Conservation (phyloP, 345 rosid genomes). For the Cardamine chenopodiifolia region DNA sequence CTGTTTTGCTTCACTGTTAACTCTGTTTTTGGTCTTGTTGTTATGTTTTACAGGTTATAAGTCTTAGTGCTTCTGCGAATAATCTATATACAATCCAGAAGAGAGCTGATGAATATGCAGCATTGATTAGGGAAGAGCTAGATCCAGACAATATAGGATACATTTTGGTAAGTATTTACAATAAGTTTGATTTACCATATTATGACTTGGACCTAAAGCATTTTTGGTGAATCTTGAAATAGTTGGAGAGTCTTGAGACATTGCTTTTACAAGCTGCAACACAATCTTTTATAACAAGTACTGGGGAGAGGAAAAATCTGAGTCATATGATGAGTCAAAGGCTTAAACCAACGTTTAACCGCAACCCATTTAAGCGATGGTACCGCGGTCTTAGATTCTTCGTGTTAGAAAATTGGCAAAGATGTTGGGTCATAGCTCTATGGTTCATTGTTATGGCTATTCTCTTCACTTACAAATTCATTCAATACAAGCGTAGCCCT, state of each 20-base stretch:
- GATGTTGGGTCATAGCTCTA: constrained; percentile 68
- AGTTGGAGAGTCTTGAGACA: constrained; percentile 69
- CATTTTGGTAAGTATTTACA: constrained; percentile 58
- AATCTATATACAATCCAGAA: constrained; percentile 63
- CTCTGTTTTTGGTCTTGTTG: neutral
- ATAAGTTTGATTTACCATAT: neutral
- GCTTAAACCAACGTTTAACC: constrained; percentile 59
- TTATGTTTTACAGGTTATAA: constrained; percentile 56
- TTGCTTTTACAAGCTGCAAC: constrained; percentile 63
- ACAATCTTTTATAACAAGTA: constrained; percentile 50
- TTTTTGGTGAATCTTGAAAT: constrained; percentile 35
- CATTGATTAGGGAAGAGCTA: constrained; percentile 82
- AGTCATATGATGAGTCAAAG: constrained; percentile 80
- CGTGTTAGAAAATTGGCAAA: constrained; percentile 70
- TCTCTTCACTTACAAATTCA: constrained; percentile 61
- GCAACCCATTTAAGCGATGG: constrained; percentile 55
- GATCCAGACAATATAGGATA: constrained; percentile 74
- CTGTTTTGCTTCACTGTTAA: neutral
- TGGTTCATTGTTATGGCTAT: constrained; percentile 67
- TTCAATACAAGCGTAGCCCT: constrained; percentile 53
- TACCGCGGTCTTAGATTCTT: constrained; percentile 51
- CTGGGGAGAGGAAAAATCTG: constrained; percentile 65
- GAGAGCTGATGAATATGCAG: constrained; percentile 81
- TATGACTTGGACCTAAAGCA: neutral
- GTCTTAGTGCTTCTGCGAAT: constrained; percentile 81